phyloP scores from a whole-genome alignment of 2,329 filamentous ascomycete species.

The Fusarium algeriense region DNA sequence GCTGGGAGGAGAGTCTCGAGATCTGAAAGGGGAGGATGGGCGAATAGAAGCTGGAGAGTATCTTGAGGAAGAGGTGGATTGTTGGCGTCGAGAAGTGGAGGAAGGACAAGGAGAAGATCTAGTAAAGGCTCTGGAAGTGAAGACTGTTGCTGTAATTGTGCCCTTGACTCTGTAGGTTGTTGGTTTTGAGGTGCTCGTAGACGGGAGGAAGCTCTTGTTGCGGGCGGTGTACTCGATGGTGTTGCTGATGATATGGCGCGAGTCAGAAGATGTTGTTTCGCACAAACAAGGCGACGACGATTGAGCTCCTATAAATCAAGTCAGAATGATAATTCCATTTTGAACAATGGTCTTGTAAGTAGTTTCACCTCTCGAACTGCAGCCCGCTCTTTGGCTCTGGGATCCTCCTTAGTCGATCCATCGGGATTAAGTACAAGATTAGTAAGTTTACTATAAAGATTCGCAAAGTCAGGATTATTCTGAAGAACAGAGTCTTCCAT shows the following conservation, averaged over 20 bases:
- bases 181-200: slow-evolving; percentile 36
- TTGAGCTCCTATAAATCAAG: slow-evolving; percentile 59
- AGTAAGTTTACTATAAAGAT: slow-evolving; percentile 67
- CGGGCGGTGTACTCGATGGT: slow-evolving; percentile 46
- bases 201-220: slow-evolving; percentile 46
- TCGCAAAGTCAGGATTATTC: slow-evolving; percentile 71
- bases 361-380: slow-evolving; percentile 62
- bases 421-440: slow-evolving; percentile 67
- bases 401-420: slow-evolving; percentile 67
- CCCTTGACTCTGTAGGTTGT: slow-evolving; percentile 38
- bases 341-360: background rate
- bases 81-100: slow-evolving; percentile 58
- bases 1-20: slow-evolving; percentile 62
- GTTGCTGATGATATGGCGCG: slow-evolving; percentile 63
- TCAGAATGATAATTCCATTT: background rate
- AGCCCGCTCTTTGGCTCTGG: slow-evolving; percentile 63
- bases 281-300: slow-evolving; percentile 60
- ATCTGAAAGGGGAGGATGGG: slow-evolving; percentile 62
- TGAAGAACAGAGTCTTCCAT: slow-evolving; percentile 66
- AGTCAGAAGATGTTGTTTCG: slow-evolving; percentile 64
- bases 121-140: slow-evolving; percentile 60
- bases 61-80: slow-evolving; percentile 52
- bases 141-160: slow-evolving; percentile 33
- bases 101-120: slow-evolving; percentile 68
- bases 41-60: slow-evolving; percentile 60